These are phyloP conservation scores for Leccinum angustisporum DNA, from an alignment of 1,284 basidiomycete species.

Conservation along the genomic window DNA sequence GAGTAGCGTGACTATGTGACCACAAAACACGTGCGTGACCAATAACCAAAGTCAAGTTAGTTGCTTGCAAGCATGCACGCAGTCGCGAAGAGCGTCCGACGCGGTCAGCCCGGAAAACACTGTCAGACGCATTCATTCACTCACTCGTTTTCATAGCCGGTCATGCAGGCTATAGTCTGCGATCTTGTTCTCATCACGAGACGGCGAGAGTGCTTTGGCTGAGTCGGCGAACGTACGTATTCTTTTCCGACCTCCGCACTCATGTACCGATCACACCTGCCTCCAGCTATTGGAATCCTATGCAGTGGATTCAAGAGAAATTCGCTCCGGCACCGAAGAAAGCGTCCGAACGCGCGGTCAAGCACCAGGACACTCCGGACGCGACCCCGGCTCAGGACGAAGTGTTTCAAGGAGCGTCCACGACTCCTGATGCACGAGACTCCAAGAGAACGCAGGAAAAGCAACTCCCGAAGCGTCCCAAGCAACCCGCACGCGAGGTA, in stretches of 20 bases:
- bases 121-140: neutral
- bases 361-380: slow-evolving; percentile 45
- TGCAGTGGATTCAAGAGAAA: slow-evolving; percentile 64
- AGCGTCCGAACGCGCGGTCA: slow-evolving; percentile 42
- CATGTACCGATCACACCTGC: slow-evolving; percentile 4
- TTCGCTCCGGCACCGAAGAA: slow-evolving; percentile 47
- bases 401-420: slow-evolving; percentile 18
- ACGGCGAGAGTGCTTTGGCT: slow-evolving; percentile 36
- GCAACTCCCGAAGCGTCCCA: slow-evolving; percentile 17
- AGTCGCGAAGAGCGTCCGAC: slow-evolving; percentile 10
- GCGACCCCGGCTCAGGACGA: slow-evolving; percentile 22
- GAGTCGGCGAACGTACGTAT: slow-evolving; percentile 43
- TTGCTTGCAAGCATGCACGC: slow-evolving; percentile 35
- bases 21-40: slow-evolving; percentile 21
- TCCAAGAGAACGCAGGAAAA: slow-evolving; percentile 16
- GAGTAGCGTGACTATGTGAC: neutral
- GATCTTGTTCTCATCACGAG: slow-evolving; percentile 13
- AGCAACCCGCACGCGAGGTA: slow-evolving; percentile 31
- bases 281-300: slow-evolving; percentile 48
- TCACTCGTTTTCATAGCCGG: slow-evolving; percentile 14
- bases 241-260: neutral
- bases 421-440: slow-evolving; percentile 3
- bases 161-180: slow-evolving; percentile 10
- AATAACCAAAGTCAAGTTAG: too few relatives aligned
- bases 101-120: slow-evolving; percentile 15